These are phyloP conservation scores for Raphanus raphanistrum DNA, from an alignment of 345 rosid species.

Conservation along the genomic window DNA sequence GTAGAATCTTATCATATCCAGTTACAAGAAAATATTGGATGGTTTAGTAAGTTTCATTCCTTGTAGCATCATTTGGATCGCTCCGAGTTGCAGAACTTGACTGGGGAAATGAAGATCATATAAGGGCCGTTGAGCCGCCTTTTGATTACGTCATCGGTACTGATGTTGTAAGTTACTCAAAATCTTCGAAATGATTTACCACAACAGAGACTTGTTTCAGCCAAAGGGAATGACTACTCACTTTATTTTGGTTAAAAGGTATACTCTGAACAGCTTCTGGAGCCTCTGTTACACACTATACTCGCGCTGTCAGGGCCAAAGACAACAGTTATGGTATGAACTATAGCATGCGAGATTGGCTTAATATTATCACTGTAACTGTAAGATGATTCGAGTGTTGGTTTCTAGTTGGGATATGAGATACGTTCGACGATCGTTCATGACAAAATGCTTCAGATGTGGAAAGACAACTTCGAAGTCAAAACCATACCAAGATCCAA, in stretches of 20 bases:
- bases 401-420: slow-evolving; percentile 79
- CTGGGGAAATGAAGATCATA: slow-evolving; percentile 86
- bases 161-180: slow-evolving; percentile 69
- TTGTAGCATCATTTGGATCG: slow-evolving; percentile 82
- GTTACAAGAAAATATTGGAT: not conserved
- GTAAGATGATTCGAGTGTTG: slow-evolving; percentile 19
- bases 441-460: slow-evolving; percentile 79
- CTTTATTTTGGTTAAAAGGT: slow-evolving; percentile 51
- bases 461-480: slow-evolving; percentile 77
- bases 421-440: slow-evolving; percentile 84
- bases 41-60: not conserved
- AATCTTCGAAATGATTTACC: not conserved
- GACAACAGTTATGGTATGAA: slow-evolving; percentile 71
- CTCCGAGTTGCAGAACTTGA: slow-evolving; percentile 75
- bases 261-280: slow-evolving; percentile 91
- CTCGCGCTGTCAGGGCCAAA: slow-evolving; percentile 75
- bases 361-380: not conserved
- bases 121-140: slow-evolving; percentile 65
- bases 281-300: slow-evolving; percentile 69
- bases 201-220: too few species aligned
- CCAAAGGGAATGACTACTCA: slow-evolving; percentile 14
- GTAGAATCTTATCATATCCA: not conserved
- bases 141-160: slow-evolving; percentile 92
- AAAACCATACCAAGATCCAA: slow-evolving; percentile 67
- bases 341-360: not conserved